These are phyloP conservation scores for Rhodotorula sp. DNA, from an alignment of 1,284 basidiomycete genomes.

Conservation along the genomic window DNA sequence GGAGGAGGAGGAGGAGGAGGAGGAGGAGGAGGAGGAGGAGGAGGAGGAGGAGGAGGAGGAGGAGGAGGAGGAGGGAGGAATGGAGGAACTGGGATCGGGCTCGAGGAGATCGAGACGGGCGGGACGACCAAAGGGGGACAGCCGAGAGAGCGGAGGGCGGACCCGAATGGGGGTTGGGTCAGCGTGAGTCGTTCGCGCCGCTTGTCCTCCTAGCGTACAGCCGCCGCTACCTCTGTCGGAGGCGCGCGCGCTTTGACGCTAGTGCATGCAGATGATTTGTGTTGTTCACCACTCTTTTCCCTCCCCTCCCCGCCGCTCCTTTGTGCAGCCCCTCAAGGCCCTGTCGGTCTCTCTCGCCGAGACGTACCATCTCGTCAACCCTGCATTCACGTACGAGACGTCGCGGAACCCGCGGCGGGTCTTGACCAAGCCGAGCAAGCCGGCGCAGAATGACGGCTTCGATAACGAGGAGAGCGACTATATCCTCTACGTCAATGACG, in stretches of 20 bases:
- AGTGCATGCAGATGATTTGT: no score
- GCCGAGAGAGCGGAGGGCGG: constrained; percentile 63
- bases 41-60: no score
- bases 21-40: no score
- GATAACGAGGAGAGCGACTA: constrained; percentile 98
- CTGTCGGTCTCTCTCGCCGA: constrained; percentile 80
- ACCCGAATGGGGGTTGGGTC: constrained; percentile 57
- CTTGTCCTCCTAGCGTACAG: no score
- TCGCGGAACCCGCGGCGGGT: constrained; percentile 88
- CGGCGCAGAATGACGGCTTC: constrained; percentile 86
- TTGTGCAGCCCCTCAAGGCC: constrained; percentile 73
- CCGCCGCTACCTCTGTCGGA: no score
- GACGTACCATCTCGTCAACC: constrained; percentile 89
- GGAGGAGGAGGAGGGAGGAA: background rate
- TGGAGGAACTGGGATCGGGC: no score
- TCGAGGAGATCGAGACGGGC: background rate
- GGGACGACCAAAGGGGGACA: constrained; percentile 59
- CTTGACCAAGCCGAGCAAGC: constrained; percentile 92
- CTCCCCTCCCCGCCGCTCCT: background rate
- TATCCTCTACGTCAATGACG: constrained; percentile 95
- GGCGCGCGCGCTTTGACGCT: no score
- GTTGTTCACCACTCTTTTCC: no score
- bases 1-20: no score
- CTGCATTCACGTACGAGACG: constrained; percentile 86
- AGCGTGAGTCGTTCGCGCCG: constrained; percentile 37